Evolutionary conservation across 2,329 filamentous ascomycete genomes (phyloP), one percentile per base, ranked within the genome.

Genomic region (Penicillium psychrosexuale): DNA sequence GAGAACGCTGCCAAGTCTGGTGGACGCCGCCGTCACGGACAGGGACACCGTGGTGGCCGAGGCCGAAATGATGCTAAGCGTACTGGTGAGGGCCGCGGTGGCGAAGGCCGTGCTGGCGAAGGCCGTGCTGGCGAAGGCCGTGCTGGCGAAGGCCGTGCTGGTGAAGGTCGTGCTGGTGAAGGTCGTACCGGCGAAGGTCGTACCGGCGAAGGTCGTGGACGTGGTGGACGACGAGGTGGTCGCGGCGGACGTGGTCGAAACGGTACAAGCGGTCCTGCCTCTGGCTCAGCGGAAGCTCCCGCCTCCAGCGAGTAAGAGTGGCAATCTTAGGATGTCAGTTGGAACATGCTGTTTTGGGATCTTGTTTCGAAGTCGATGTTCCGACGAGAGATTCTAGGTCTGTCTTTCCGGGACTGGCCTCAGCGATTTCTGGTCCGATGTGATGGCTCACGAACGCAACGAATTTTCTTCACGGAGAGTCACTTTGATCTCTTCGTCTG

Each of bases 1-100:
- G 52, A 55, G 39, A 51, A 38, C 28, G 85, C 83, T 56, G 72
- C 71, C 52, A 71, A 73, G 58, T 60, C 64, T 51, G 72, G 70
- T 49, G 69, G 68, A 50, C 69, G 72, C 24, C 68, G 71, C 24
- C 66, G 73, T 48, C 47, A 51, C 37, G 47, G 47, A 43, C 47
- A 43, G 7, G 47, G 47, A 43, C 47, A 43, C 3, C 47, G 71
- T 52, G 70, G 74, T 43, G 68, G 71, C 42, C 71, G 71, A 42
- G 69, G 70, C 36, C 67, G 70, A 46, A 69, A 71, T 33, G 71
- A 71, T 5, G 69, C 64, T 62, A 64, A 68, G 46, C 71, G 71
- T 19, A n/a, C 13, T 42, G 17, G 38, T 12, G 47, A 49, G 17
- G 17, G 47, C 3, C 47, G 27, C 6, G 15, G 9, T 31, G 37